Conservation (phyloP, 176 grass and related monocot species). For the Aegilops tauschii region DNA sequence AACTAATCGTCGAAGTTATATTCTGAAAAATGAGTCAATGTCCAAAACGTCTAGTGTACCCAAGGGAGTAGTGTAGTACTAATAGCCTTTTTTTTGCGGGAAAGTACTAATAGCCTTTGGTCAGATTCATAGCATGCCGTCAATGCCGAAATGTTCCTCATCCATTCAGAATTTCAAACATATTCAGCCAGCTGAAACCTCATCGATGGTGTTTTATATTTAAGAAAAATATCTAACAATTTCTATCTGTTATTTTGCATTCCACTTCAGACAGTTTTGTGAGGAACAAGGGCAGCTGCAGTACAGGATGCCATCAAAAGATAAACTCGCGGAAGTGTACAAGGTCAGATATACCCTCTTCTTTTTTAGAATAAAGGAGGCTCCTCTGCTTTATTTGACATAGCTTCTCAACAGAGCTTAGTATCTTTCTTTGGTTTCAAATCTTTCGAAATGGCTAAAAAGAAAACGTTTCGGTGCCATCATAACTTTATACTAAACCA, state of each 20-base stretch:
- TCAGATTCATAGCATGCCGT: background rate
- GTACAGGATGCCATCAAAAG: slow-evolving; percentile 40
- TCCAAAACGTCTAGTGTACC: background rate
- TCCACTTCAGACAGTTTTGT: slow-evolving; percentile 41
- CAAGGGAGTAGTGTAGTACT: background rate
- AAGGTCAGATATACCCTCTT: slow-evolving; percentile 8
- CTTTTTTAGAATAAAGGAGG: background rate
- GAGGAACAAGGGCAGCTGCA: slow-evolving; percentile 41
- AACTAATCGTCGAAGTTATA: background rate
- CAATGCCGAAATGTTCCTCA: background rate
- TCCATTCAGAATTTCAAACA: background rate
- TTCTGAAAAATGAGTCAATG: background rate
- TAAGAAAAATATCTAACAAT: background rate
- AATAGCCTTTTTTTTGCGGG: too few species aligned
- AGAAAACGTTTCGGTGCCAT: background rate
- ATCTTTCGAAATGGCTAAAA: background rate
- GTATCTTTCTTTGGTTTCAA: slow-evolving; percentile 6
- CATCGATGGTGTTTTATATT: background rate
- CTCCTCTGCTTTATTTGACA: background rate
- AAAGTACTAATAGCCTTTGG: background rate
- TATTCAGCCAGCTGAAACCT: background rate
- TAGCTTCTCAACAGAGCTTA: background rate
- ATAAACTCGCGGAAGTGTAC: background rate
- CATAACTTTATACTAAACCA: background rate
- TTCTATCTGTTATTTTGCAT: background rate